These are phyloP conservation scores for Tolypocladium album DNA, from an alignment of 2,329 filamentous ascomycete genomes.

Conservation along the genomic window DNA sequence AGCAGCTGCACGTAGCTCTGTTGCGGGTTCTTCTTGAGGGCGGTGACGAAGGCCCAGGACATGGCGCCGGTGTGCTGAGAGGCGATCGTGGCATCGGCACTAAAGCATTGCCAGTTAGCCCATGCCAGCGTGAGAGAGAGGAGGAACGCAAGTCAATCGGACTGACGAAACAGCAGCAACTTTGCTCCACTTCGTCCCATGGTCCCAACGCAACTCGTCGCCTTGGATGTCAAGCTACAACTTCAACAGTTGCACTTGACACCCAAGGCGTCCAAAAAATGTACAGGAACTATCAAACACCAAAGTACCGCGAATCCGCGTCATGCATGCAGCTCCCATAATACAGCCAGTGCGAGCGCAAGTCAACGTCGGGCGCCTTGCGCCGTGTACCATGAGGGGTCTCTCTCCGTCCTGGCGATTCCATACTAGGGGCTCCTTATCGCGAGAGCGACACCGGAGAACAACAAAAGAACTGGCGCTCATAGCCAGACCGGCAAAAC, in stretches of 20 bases:
- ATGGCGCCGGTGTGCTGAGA: constrained; percentile 93
- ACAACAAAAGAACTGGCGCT: neutral
- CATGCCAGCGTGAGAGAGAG: neutral
- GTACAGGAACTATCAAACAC: constrained; percentile 2
- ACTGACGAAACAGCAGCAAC: neutral
- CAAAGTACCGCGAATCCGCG: neutral
- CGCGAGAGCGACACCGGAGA: neutral
- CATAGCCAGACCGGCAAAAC: neutral
- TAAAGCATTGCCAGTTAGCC: constrained; percentile 22
- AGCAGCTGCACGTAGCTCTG: constrained; percentile 96
- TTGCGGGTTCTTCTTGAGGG: constrained; percentile 91
- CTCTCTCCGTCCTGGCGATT: neutral
- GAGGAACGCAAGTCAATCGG: neutral
- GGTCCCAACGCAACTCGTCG: constrained; percentile 33
- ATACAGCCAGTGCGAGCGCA: neutral
- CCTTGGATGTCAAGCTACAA: constrained; percentile 31
- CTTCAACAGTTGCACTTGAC: constrained; percentile 20
- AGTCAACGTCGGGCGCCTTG: neutral
- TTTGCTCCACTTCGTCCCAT: neutral
- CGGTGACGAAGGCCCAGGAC: constrained; percentile 93
- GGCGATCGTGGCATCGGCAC: constrained; percentile 83
- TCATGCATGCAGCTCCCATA: neutral
- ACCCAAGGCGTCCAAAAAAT: constrained; percentile 28
- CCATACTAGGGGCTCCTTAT: neutral
- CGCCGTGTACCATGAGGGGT: neutral